Evolutionary conservation across 441 rosid genomes (phyloP), one percentile per base, ranked within the genome.

Genomic region (Bruguiera hainesii): DNA sequence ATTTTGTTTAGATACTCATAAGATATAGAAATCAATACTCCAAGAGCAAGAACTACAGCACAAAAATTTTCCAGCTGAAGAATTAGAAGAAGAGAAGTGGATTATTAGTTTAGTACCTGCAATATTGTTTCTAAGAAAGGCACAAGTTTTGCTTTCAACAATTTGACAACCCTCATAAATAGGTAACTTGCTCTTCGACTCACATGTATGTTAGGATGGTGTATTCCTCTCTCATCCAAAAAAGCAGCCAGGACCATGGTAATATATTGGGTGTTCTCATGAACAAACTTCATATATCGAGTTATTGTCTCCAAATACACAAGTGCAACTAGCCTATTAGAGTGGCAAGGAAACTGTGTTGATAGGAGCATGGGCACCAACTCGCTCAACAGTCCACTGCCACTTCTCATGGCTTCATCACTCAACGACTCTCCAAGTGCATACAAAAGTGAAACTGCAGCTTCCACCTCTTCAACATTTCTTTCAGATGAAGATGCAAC

Each of bases 401-500:
- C 94, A 48, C 80, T 57, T 78, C 78, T 89, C 83, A 89, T 74
- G 57, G 84, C 85, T 75, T 85, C 97, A 19, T 89, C 98, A 20
- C 78, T 83, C 78, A 87, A 75, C 23, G 96, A 81, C 83, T 94
- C 99, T 59, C 98, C 97, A 63, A 88, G 71, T 21, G 97, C 96
- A 79, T 87, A 86, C 67, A 91, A 81, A 76, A 94, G 97, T 50
- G 98, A 88, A 73, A 94, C 89, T 2, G 97, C 92, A 55, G 90
- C 99, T 85, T 94, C 99, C 66, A 91, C 97, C 76, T 91, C 88
- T 86, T 94, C 99, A 26, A 89, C 93, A 68, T 87, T 88, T 78
- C 83, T 79, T 73, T 87, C 96, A 0, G 89, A 73, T 8, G 89
- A 72, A 35, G 88, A 89, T 64, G 79, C 58, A 73, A 85, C 82